Evolutionary conservation across 495 filamentous ascomycete genomes (phyloP).

Genomic region (Chaetomidium leptoderma): DNA sequence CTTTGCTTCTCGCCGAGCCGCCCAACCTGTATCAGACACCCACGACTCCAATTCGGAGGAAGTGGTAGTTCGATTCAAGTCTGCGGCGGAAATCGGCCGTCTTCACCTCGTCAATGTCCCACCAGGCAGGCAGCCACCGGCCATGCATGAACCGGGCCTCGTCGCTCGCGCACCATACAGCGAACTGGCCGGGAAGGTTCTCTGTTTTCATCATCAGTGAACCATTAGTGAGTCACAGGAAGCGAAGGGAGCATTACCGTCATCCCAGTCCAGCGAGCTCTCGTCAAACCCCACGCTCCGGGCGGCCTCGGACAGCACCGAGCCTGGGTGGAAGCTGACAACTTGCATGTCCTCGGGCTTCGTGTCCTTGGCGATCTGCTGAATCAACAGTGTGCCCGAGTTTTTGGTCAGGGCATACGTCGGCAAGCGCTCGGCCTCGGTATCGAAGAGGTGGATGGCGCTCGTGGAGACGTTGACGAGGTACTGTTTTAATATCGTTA

Average conservation of each 20-base stretch:
- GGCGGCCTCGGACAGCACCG: constrained; percentile 31
- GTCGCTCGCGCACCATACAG: constrained; percentile 46
- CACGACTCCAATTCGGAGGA: constrained; percentile 14
- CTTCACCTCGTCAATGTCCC: constrained; percentile 54
- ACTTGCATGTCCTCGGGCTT: constrained; percentile 37
- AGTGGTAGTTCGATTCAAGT: constrained; percentile 6
- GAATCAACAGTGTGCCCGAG: constrained; percentile 34
- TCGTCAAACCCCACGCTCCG: constrained; percentile 19
- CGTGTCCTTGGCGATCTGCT: constrained; percentile 35
- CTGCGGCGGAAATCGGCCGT: neutral
- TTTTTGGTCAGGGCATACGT: constrained; percentile 40
- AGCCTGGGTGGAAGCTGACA: constrained; percentile 44
- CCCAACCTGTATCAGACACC: neutral
- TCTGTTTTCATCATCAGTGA: neutral
- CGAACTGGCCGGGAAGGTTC: constrained; percentile 42
- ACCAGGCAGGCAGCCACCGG: constrained; percentile 45
- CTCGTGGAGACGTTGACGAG: constrained; percentile 38
- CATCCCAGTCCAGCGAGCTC: constrained; percentile 30
- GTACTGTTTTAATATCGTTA: constrained; percentile 20
- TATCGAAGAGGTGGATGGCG: constrained; percentile 25
- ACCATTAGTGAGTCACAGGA: no score
- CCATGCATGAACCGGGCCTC: constrained; percentile 54
- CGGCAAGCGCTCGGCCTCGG: constrained; percentile 7
- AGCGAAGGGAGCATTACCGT: constrained; percentile 29
- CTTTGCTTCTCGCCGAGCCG: neutral